Percentiles rank a stretch among this genome's conserved stretches.
These are phyloP conservation scores for Aschersonia sp. DNA, from an alignment of 2,329 filamentous ascomycete genomes.

Conservation along the genomic window DNA sequence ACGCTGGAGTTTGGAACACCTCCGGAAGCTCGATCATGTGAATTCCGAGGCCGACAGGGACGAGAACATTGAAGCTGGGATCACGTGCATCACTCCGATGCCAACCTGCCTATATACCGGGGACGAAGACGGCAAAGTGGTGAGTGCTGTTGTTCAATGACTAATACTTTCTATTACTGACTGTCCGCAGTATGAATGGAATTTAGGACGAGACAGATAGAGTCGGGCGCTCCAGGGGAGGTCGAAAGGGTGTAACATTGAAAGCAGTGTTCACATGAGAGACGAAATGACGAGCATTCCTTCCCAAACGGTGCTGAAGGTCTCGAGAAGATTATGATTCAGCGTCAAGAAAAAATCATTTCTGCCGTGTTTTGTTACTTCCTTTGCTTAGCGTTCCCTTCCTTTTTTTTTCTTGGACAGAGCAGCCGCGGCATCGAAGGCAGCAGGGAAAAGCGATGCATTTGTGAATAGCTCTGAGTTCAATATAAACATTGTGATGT, in stretches of 20 bases:
- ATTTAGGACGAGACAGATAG: slow-evolving; percentile 43
- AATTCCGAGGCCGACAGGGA: slow-evolving; percentile 49
- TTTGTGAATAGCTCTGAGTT: neutral
- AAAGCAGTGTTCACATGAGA: neutral
- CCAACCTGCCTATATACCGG: slow-evolving; percentile 79
- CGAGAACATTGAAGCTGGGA: slow-evolving; percentile 48
- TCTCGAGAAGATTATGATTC: too few relatives aligned
- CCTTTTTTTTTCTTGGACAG: neutral
- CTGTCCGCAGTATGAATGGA: slow-evolving; percentile 45
- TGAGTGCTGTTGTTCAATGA: slow-evolving; percentile 21
- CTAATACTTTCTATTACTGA: slow-evolving; percentile 5
- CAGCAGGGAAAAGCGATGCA: neutral
- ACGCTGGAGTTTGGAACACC: slow-evolving; percentile 61
- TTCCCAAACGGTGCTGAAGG: neutral
- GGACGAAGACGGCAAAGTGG: slow-evolving; percentile 84
- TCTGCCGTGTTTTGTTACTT: too few relatives aligned
- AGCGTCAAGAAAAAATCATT: too few relatives aligned
- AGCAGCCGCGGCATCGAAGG: neutral
- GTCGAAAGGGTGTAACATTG: neutral
- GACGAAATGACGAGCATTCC: neutral
- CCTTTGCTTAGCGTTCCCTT: too few relatives aligned
- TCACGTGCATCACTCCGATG: slow-evolving; percentile 78
- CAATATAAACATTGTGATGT: too few relatives aligned
- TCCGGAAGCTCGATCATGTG: slow-evolving; percentile 70
- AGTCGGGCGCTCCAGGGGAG: slow-evolving; percentile 14